Conservation (phyloP, 768 basidiomycete species). For the Cyathus striatus region DNA sequence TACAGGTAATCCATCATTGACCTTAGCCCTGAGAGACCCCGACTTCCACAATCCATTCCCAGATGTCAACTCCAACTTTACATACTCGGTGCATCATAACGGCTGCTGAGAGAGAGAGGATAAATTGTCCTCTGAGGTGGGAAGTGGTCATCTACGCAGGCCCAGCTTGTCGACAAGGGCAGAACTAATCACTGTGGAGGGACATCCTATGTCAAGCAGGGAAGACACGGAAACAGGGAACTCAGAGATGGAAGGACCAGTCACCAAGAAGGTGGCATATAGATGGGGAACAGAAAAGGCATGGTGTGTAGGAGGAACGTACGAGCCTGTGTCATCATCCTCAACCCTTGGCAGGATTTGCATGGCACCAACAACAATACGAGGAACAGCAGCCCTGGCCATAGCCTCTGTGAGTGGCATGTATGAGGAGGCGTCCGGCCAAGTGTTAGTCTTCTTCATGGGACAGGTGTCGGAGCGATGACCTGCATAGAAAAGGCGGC, state of each 20-base stretch:
- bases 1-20: constrained; percentile 7
- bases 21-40: constrained; percentile 5
- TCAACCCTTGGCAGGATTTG: no score
- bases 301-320: neutral
- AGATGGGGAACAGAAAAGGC: constrained; percentile 1
- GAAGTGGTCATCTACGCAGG: constrained; percentile 1
- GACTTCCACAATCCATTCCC: constrained; percentile 8
- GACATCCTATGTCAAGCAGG: constrained; percentile 13
- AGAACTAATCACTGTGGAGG: constrained; percentile 15
- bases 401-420: constrained; percentile 4
- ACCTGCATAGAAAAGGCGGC: constrained; percentile 8
- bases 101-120: neutral
- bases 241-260: constrained; percentile 3
- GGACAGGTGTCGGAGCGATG: constrained; percentile 3
- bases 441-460: constrained; percentile 6
- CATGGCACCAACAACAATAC: neutral
- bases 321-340: neutral
- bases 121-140: neutral
- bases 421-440: constrained; percentile 5
- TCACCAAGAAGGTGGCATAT: neutral
- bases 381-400: neutral
- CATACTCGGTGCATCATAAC: neutral
- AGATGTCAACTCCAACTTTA: constrained; percentile 5
- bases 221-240: constrained; percentile 5
- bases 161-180: constrained; percentile 8